Evolutionary conservation across 352 stramenopile genomes (phyloP), one percentile per base, ranked within the genome.

Genomic region (Phytopythium ostracodes): DNA sequence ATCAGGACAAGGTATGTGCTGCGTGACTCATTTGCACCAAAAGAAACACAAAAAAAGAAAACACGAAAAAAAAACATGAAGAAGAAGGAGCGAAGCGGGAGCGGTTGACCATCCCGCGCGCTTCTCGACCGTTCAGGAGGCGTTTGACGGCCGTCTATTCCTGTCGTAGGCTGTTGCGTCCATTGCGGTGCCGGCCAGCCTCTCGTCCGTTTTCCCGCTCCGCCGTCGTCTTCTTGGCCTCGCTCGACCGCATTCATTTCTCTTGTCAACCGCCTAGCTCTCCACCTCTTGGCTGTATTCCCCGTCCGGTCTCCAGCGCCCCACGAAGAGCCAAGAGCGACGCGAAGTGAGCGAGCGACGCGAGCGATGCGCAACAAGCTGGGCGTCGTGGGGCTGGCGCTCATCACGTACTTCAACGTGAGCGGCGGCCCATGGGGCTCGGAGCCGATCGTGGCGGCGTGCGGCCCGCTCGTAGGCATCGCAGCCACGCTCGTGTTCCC

Each of bases 331-430:
- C n/a, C n/a, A n/a, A n/a, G n/a, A n/a, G n/a, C 46, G 14, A 20
- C 46, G 12, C 11, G n/a, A n/a, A 59, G 36, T 14, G 29, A 33
- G 29, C 29, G 29, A 43, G 36, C n/a, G 22, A 2, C 10, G 10
- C 38, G 40, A 35, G n/a, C n/a, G 33, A 59, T 60, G 55, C 55
- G 55, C 25, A 35, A 52, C 47, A 72, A 88, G 53, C 64, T 90
- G 47, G 81, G 81, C 64, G 83, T 90, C 70, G 47, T 84, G 46
- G 82, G 75, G 40, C 77, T 90, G 15, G 81, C 81, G 40, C 76
- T 93, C 51, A 92, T 91, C 63, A 91, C 81, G 29, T 91, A 91
- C 65, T 91, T 91, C 56, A 91, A 91, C 44, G 81, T 91, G 38
- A 87, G 77, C 55, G 81, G 81, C 44, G 81, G 81, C 4, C 79